Percentiles rank a stretch among this genome's conserved stretches.
Evolutionary conservation across 495 filamentous ascomycete species (phyloP).

Genomic region (Margaritispora aquatica): DNA sequence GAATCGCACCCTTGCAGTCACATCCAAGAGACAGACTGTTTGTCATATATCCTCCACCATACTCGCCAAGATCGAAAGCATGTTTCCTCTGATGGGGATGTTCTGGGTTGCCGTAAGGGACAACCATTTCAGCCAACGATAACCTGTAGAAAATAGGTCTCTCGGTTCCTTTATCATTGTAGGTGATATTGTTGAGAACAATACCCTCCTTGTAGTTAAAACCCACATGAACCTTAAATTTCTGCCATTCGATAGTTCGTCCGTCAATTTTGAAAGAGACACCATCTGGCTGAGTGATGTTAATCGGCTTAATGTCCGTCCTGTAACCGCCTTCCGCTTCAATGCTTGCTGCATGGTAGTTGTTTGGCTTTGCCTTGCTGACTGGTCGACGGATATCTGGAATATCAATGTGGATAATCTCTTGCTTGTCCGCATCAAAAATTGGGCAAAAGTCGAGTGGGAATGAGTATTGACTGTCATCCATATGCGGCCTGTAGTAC

Average conservation of each 20-base stretch:
- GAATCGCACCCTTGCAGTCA: conserved; percentile 92
- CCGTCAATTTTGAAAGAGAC: conserved; percentile 85
- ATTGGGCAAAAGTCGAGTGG: conserved; percentile 95
- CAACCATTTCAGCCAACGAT: conserved; percentile 95
- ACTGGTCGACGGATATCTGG: conserved; percentile 73
- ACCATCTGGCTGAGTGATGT: conserved; percentile 91
- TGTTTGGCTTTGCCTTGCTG: conserved; percentile 66
- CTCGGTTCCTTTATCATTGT: conserved; percentile 77
- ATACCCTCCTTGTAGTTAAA: conserved; percentile 97
- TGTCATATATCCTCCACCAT: conserved; percentile 93
- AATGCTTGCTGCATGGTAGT: conserved; percentile 72
- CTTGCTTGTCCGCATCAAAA: conserved; percentile 73
- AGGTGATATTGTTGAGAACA: conserved; percentile 85
- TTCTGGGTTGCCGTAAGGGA: conserved; percentile 92
- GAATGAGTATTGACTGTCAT: conserved; percentile 87
- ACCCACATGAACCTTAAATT: conserved; percentile 89
- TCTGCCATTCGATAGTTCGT: conserved; percentile 82
- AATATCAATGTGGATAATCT: conserved; percentile 86
- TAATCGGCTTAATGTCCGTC: conserved; percentile 80
- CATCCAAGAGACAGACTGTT: conserved; percentile 85
- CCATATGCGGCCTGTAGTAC: conserved; percentile 86
- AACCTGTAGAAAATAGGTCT: conserved; percentile 84
- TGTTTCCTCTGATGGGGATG: conserved; percentile 91
- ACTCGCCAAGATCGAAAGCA: conserved; percentile 91
- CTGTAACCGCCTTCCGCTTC: conserved; percentile 73